phyloP scores from a whole-genome alignment of 495 filamentous ascomycete species.

The Talaromyces thailandensis region DNA sequence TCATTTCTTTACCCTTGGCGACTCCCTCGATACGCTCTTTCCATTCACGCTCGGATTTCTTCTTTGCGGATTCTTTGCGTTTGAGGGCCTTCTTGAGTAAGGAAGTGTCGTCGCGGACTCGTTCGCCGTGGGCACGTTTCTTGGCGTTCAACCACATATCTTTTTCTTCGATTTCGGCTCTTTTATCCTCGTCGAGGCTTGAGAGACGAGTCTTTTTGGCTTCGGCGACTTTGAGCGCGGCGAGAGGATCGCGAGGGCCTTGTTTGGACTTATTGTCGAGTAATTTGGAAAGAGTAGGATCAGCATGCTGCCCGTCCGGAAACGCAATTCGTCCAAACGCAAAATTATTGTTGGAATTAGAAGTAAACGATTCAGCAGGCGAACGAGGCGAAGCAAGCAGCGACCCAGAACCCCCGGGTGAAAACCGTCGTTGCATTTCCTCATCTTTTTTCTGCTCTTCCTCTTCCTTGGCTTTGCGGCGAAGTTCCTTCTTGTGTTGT shows the following conservation, averaged over 20 bases:
- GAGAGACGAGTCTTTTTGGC: conserved; percentile 66
- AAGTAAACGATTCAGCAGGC: conserved; percentile 30
- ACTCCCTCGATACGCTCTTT: conserved; percentile 70
- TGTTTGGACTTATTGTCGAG: conserved; percentile 53
- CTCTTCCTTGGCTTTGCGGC: conserved; percentile 64
- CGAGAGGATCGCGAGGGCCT: conserved; percentile 72
- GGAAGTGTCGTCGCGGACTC: conserved; percentile 79
- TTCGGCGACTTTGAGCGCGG: conserved; percentile 58
- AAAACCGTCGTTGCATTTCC: conserved; percentile 49
- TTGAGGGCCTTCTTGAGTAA: conserved; percentile 92
- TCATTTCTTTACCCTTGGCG: conserved; percentile 62
- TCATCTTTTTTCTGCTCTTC: conserved; percentile 62
- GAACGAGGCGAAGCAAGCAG: conserved; percentile 47
- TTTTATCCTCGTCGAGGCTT: conserved; percentile 65
- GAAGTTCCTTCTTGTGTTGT: conserved; percentile 74
- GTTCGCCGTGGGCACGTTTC: conserved; percentile 81
- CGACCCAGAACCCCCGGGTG: conserved; percentile 42
- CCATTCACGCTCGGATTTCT: conserved; percentile 87
- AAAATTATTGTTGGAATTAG: conserved; percentile 52
- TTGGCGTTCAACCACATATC: conserved; percentile 88
- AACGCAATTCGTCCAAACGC: conserved; percentile 84
- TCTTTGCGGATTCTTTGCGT: conserved; percentile 81
- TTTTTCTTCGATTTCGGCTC: conserved; percentile 80
- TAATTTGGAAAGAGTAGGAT: conserved; percentile 54
- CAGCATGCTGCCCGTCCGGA: conserved; percentile 68